A percentile compares a stretch with the other conserved stretches of the same genome.
Evolutionary conservation across 176 grass and related monocot species (phyloP).

Genomic region (Musa itinerans): DNA sequence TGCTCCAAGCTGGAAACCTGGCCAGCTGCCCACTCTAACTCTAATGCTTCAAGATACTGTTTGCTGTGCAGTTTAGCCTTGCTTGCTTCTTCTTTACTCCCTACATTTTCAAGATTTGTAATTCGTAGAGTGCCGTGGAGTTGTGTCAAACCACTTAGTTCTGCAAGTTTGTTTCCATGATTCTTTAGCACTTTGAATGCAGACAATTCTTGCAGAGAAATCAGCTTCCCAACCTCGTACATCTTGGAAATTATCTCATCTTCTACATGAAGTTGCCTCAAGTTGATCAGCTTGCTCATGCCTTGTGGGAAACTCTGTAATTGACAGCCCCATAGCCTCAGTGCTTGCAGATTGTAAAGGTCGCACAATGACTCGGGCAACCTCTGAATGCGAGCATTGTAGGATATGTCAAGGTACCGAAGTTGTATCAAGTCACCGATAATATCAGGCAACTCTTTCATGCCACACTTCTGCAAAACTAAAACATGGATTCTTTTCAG

Average conservation of each 20-base stretch:
- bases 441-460: constrained; percentile 17
- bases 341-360: constrained; percentile 24
- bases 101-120: constrained; percentile 21
- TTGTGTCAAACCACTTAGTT: constrained; percentile 19
- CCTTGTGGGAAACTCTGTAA: background rate
- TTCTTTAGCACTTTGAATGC: background rate
- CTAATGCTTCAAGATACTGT: no score
- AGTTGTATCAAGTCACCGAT: constrained; percentile 25
- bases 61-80: no score
- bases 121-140: constrained; percentile 15
- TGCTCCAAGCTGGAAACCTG: no score
- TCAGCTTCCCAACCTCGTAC: no score
- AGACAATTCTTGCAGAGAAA: no score
- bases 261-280: constrained; percentile 1
- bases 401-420: constrained; percentile 19
- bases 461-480: background rate
- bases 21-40: no score
- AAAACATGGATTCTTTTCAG: constrained; percentile 10
- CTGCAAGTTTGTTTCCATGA: constrained; percentile 14
- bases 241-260: no score
- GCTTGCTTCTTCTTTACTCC: constrained; percentile 9
- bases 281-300: constrained; percentile 17
- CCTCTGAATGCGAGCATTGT: constrained; percentile 1
- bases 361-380: constrained; percentile 20
- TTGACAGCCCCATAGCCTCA: constrained; percentile 9